Percentiles rank a stretch among this genome's conserved stretches.
phyloP scores from a whole-genome alignment of 345 rosid genomes.

The Rhodamnia rubescens region DNA sequence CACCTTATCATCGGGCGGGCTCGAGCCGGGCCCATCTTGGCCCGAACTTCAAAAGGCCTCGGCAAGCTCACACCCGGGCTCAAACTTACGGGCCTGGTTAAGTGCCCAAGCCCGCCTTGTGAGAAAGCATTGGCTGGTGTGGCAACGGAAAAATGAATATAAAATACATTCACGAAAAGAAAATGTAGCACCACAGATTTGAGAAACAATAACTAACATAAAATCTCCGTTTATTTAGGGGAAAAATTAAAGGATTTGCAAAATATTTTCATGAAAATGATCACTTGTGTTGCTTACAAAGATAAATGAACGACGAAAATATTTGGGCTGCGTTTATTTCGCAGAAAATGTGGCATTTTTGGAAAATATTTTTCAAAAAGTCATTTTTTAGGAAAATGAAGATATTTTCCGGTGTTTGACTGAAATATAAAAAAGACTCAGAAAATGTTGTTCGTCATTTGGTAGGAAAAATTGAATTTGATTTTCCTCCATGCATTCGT shows the following conservation, averaged over 20 bases:
- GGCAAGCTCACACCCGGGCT: not conserved
- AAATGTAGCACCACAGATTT: not conserved
- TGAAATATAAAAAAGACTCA: too few species aligned
- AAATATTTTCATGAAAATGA: not conserved
- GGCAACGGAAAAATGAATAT: not conserved
- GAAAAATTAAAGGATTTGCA: not conserved
- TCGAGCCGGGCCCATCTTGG: not conserved
- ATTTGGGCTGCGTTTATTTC: not conserved
- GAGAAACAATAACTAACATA: not conserved
- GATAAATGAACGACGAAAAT: not conserved
- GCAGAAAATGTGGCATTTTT: too few species aligned
- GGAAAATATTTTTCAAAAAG: too few species aligned
- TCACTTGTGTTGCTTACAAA: fast-evolving
- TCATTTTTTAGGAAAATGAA: too few species aligned
- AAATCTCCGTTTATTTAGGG: fast-evolving
- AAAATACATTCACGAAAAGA: not conserved
- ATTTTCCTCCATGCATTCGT: too few species aligned
- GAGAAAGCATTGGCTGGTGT: not conserved
- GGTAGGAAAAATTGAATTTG: too few species aligned
- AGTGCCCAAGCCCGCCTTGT: not conserved
- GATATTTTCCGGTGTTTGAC: too few species aligned
- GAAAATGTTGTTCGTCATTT: too few species aligned
- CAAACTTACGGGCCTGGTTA: not conserved
- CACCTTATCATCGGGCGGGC: not conserved
- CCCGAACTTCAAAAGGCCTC: not conserved